These are phyloP conservation scores for Ilyonectria mors-panacis DNA, from an alignment of 2,329 filamentous ascomycete species.

Conservation along the genomic window DNA sequence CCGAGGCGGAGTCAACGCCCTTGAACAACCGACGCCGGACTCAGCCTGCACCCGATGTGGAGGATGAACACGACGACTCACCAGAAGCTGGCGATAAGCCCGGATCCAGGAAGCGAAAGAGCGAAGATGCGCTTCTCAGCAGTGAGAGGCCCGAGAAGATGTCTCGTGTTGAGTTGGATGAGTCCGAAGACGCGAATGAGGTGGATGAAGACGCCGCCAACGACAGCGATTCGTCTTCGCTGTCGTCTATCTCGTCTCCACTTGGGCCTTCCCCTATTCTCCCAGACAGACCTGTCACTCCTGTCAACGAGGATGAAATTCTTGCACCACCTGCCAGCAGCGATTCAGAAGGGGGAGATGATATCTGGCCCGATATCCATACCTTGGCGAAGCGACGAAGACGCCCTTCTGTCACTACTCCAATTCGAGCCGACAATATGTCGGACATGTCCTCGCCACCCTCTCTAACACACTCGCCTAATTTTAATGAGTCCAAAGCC, in stretches of 20 bases:
- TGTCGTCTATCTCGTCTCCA: slow-evolving; percentile 57
- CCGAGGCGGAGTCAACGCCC: slow-evolving; percentile 80
- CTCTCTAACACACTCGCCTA: slow-evolving; percentile 77
- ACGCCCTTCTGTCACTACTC: slow-evolving; percentile 55
- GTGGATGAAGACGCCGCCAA: slow-evolving; percentile 36
- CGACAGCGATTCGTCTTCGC: slow-evolving; percentile 56
- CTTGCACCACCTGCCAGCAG: slow-evolving; percentile 71
- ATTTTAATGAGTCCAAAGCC: slow-evolving; percentile 56
- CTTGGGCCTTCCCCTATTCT: slow-evolving; percentile 47
- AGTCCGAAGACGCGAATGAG: slow-evolving; percentile 30
- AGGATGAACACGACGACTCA: slow-evolving; percentile 42
- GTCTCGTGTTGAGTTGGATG: slow-evolving; percentile 48
- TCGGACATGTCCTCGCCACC: slow-evolving; percentile 75
- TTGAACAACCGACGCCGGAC: slow-evolving; percentile 63
- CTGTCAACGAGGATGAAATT: slow-evolving; percentile 63
- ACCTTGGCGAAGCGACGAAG: slow-evolving; percentile 64
- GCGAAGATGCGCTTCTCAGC: slow-evolving; percentile 59
- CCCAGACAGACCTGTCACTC: slow-evolving; percentile 56
- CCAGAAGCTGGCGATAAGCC: slow-evolving; percentile 48
- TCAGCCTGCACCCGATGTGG: slow-evolving; percentile 41
- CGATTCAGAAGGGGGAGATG: slow-evolving; percentile 60
- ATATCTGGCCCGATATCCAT: slow-evolving; percentile 68
- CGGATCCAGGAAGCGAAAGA: slow-evolving; percentile 70
- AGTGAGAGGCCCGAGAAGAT: slow-evolving; percentile 56
- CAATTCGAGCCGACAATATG: slow-evolving; percentile 57